Base-by-base conservation (phyloP, 495 filamentous ascomycete species). In the Symbiotaphrina buchneri region DNA sequence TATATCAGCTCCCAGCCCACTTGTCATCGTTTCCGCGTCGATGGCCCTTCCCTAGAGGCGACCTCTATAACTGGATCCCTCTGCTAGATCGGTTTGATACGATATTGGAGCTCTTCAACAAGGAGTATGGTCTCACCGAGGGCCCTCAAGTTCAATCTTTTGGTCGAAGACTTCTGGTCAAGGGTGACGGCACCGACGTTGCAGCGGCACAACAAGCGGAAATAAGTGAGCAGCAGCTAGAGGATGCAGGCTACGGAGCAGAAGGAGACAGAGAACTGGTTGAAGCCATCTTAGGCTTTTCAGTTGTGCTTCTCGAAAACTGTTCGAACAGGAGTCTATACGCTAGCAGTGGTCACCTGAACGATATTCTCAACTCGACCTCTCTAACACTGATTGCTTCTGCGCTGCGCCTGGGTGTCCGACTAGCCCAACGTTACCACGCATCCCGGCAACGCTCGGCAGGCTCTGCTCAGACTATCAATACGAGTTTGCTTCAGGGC, bases 301-400 rank as follows among this genome's bases (percentile, higher is more conserved):
- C 84, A 18, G 63, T 67, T 33, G 61, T 91, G 36, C 61, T 99
- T 10, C 55, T 94, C 23, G 77, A 94, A 47, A 87, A 87, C 46
- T 95, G 90, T 56, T 90, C 87, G 33, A 99, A 99, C 42, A 66
- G 90, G 41, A 94, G 85, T 54, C 65, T 99, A 29, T 99, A 99
- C 46, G 74, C 68, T 34, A 95, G 90, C 54, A 94, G 85, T 41
- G 60, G 69, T 36, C 77, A 84, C 34, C 55, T 99, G 21, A 79
- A 80, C 40, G 72, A 80, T 41, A 61, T 99, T 21, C 63, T 99
- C 34, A 79, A 90, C 43, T 83, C 74, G 19, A 87, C 82, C 2
- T 80, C 74, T 25, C 57, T 83, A 17, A 64, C 67, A 29, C 62
- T 99, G 15, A 55, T 95, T 19, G 63, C 70, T 36, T 58, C 61